phyloP scores from a whole-genome alignment of 78 protist species.

The Dictyostelium purpureum region DNA sequence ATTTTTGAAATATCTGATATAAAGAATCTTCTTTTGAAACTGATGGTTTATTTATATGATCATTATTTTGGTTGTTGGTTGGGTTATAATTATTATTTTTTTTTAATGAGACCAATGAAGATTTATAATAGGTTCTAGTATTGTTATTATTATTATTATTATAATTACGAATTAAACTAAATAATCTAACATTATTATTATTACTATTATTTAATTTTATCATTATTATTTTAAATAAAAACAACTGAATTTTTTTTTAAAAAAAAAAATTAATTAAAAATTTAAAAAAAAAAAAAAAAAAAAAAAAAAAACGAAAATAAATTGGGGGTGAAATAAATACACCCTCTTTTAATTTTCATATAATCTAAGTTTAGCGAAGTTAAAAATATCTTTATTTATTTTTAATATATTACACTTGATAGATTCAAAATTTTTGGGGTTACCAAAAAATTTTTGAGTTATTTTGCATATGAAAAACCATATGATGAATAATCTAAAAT shows the following conservation, averaged over 20 bases:
- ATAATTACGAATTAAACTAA: neutral
- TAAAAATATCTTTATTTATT: no score
- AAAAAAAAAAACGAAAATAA: neutral
- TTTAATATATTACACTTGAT: no score
- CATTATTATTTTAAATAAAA: neutral
- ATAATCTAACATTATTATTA: neutral
- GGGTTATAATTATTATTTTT: neutral
- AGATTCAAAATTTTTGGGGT: no score
- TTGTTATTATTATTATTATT: neutral
- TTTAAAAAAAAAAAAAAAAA: neutral
- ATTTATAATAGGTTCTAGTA: neutral
- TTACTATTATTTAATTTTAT: no score
- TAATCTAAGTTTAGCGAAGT: no score
- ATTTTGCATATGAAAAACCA: no score
- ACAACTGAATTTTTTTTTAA: neutral
- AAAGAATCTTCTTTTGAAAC: constrained; percentile 2
- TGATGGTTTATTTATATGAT: neutral
- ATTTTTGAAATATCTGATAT: constrained; percentile 24
- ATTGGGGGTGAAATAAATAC: no score
- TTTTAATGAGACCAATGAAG: neutral
- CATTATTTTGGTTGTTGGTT: no score
- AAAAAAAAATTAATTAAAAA: neutral
- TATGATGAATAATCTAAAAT: no score
- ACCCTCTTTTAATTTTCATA: no score
- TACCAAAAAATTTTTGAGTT: no score